Evolutionary conservation across 305 asterid species (phyloP), one percentile per base, ranked within the genome.

Genomic region (Euphrasia arctica): DNA sequence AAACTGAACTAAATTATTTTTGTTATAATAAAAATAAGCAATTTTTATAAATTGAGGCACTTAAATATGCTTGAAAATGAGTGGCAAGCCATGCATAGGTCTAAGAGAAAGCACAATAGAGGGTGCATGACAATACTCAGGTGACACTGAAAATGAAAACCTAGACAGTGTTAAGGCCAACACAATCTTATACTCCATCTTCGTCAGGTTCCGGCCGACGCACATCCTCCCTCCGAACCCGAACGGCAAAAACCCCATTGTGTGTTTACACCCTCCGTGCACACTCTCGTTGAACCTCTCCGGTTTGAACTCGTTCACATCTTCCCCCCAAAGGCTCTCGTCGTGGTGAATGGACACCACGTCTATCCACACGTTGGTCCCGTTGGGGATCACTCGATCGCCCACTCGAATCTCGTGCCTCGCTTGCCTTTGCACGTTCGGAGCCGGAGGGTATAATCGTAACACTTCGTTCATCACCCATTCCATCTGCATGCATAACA

Each of bases 141-240:
- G 95, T 8, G 98, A 88, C 1, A 86, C 43, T 5, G 89, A 71
- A 45, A 93, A 74, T 0, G 96, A 84, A 68, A 93, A 90, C 49
- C 72, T 79, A 2, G 86, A 67, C 5, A 92, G 85, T 4, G 90
- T 84, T 9, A 67, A 60, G 9, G 84, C 72, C 27, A 92, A 66
- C 43, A 84, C 86, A 66, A 84, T 77, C 68, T 78, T 89, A 81
- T 89, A 89, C 71, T 92, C 97, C 87, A 92, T 85, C 31, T 52
- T 65, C 0, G 88, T 68, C 67, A 90, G 74, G 49, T 90, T 90
- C 70, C 83, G 72, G 2, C 98, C 97, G 4, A 92, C 63, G 43
- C 97, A 92, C 96, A 90, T 87, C 65, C 97, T 81, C 28, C 97
- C 98, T 45, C 98, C 97, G 56, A 90, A 90, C 0, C 97, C 97